These are phyloP conservation scores for Vitis hybrid DNA, from an alignment of 177 flowering plant genomes.

Conservation along the genomic window DNA sequence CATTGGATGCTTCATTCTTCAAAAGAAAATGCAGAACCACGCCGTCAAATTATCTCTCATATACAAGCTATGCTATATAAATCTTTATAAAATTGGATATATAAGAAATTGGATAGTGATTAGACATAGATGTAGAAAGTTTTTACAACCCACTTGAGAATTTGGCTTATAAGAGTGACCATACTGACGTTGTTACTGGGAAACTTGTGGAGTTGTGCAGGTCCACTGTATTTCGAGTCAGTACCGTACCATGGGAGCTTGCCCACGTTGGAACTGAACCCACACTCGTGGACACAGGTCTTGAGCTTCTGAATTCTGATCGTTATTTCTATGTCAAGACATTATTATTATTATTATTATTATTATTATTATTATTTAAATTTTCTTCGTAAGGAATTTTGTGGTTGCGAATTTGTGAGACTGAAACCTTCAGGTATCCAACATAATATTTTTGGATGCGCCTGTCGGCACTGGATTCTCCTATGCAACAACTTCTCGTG, in stretches of 20 bases:
- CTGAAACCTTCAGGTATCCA: constrained; percentile 26
- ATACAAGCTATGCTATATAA: no score
- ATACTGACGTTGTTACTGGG: neutral
- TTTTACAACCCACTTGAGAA: no score
- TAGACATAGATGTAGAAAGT: neutral
- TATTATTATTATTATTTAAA: neutral
- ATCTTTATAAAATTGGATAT: no score
- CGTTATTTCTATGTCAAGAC: no score
- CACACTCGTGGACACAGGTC: constrained; percentile 51
- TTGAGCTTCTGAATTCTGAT: neutral
- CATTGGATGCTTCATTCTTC: no score
- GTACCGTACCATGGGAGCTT: constrained; percentile 35
- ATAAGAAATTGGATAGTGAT: neutral
- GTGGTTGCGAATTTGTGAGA: neutral
- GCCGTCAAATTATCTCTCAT: no score
- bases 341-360: neutral
- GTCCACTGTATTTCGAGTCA: constrained; percentile 29
- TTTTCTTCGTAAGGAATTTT: neutral
- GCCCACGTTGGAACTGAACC: constrained; percentile 31
- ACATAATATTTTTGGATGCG: constrained; percentile 46
- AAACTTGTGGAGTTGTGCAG: constrained; percentile 15
- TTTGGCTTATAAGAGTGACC: no score
- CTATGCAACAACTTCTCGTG: constrained; percentile 24
- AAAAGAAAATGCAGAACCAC: no score
- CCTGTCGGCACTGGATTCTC: constrained; percentile 67